These are phyloP conservation scores for Phytopythium sindhum DNA, from an alignment of 352 stramenopile species.

Conservation along the genomic window DNA sequence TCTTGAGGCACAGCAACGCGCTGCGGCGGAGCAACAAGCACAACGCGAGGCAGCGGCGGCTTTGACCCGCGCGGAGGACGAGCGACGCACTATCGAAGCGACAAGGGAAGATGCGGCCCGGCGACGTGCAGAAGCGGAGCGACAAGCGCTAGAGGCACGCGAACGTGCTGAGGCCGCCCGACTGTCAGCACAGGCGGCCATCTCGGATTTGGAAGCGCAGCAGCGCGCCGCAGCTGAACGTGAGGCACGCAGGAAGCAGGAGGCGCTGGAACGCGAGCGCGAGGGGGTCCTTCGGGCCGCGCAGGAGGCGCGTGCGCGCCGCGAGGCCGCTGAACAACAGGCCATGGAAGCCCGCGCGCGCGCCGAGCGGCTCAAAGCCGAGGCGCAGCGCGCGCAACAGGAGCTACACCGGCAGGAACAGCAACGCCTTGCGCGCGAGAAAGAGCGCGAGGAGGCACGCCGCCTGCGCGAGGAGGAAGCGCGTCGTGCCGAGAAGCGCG, in stretches of 20 bases:
- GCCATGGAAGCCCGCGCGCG: slow-evolving; percentile 49
- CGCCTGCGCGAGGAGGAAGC: slow-evolving; percentile 56
- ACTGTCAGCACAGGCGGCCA: slow-evolving; percentile 50
- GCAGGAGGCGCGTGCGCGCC: slow-evolving; percentile 41
- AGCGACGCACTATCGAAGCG: slow-evolving; percentile 46
- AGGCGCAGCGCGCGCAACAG: slow-evolving; percentile 49
- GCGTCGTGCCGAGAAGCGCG: slow-evolving; percentile 56
- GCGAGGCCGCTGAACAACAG: slow-evolving; percentile 54
- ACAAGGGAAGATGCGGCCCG: slow-evolving; percentile 43
- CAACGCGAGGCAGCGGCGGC: slow-evolving; percentile 29
- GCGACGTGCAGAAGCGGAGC: slow-evolving; percentile 57
- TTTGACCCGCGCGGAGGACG: slow-evolving; percentile 23
- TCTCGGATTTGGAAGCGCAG: slow-evolving; percentile 64
- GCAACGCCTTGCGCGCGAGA: slow-evolving; percentile 35
- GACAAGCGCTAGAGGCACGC: slow-evolving; percentile 47
- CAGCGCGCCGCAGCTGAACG: slow-evolving; percentile 54
- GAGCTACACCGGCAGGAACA: slow-evolving; percentile 61
- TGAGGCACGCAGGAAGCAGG: slow-evolving; percentile 55
- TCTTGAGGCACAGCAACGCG: slow-evolving; percentile 49
- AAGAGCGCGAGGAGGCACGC: slow-evolving; percentile 43
- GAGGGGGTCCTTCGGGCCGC: slow-evolving; percentile 58
- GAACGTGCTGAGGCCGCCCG: slow-evolving; percentile 64
- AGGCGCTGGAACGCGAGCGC: slow-evolving; percentile 55
- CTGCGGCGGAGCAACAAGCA: slow-evolving; percentile 31
- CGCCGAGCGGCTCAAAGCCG: slow-evolving; percentile 51